Base-by-base conservation (phyloP, 345 rosid species). In the Linum usitatissimum region DNA sequence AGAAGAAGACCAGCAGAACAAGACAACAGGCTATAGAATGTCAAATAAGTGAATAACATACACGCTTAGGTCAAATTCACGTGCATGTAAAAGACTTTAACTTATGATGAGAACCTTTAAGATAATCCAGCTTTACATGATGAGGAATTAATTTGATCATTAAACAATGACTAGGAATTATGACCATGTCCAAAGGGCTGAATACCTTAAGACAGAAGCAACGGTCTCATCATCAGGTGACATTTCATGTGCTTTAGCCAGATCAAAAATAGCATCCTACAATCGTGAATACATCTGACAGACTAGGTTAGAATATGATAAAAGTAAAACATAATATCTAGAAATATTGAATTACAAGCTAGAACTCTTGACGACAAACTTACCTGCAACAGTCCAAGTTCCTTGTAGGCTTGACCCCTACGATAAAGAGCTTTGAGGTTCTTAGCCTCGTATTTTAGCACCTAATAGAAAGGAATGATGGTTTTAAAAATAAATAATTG, bases 351-450 rank as follows among this genome's bases (percentile, higher is more conserved):
- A 42, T 42, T 2, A 42, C 15, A 42, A 42, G 49, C 49, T 42
- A 14, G 49, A 6, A 42, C 49, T 42, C 15, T 42, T 9, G 49
- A 3, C 51, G 12, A 36, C 67, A 63, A 77, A 82, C 99, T 81
- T 74, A 90, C 99, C 72, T 81, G 85, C 66, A 87, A 60, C 57
- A 48, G 82, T 49, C 89, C 91, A 6, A 90, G 34, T 77, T 86
- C 90, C 78, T 78, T 88, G 72, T 84, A 85, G 34, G 99, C 97
- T 78, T 86, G 96, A 73, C 99, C 99, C 71, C 97, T 90, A 57
- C 99, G 80, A 76, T 94, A 90, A 36, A 90, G 89, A 67, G 96
- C 99, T 78, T 94, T 94, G 53, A 86, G 75, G 75, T 94, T 94
- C 53, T 75, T 85, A 28, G 83, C 74, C 80, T 94, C 99, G 76